Evolutionary conservation across 2,329 filamentous ascomycete species (phyloP).

Genomic region (Aschersonia sp.): DNA sequence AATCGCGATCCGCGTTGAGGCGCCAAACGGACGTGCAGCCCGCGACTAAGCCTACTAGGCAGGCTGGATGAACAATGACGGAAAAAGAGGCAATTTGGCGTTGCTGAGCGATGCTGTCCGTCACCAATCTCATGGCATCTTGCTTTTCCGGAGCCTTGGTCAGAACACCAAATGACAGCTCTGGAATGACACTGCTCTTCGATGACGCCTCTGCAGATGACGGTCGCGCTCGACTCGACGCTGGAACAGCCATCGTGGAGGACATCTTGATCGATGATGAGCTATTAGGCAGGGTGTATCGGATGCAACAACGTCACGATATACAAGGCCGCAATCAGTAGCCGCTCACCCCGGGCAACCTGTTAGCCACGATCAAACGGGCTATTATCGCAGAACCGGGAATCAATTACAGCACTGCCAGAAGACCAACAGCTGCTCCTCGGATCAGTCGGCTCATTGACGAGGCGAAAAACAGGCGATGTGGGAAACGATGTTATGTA

Average conservation of each 20-base stretch:
- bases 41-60: slow-evolving; percentile 28
- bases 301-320: too few species aligned
- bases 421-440: neutral
- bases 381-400: too few species aligned
- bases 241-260: slow-evolving; percentile 6
- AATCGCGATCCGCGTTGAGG: slow-evolving; percentile 25
- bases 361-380: too few species aligned
- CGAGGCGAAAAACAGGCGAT: too few species aligned
- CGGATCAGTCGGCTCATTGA: slow-evolving; percentile 1
- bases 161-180: slow-evolving; percentile 44
- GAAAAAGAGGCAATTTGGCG: slow-evolving; percentile 50
- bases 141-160: slow-evolving; percentile 41
- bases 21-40: slow-evolving; percentile 26
- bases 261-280: slow-evolving; percentile 1
- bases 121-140: slow-evolving; percentile 55
- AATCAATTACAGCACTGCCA: too few species aligned
- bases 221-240: slow-evolving; percentile 2
- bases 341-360: too few species aligned
- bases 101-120: slow-evolving; percentile 73
- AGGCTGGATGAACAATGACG: slow-evolving; percentile 47
- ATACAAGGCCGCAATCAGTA: too few species aligned
- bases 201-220: neutral
- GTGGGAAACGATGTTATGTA: neutral
- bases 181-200: slow-evolving; percentile 28
- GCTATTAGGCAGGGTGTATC: too few species aligned